These are phyloP conservation scores for Leptomonas pyrrhocoris DNA, from an alignment of 208 protist genomes.

Conservation along the genomic window DNA sequence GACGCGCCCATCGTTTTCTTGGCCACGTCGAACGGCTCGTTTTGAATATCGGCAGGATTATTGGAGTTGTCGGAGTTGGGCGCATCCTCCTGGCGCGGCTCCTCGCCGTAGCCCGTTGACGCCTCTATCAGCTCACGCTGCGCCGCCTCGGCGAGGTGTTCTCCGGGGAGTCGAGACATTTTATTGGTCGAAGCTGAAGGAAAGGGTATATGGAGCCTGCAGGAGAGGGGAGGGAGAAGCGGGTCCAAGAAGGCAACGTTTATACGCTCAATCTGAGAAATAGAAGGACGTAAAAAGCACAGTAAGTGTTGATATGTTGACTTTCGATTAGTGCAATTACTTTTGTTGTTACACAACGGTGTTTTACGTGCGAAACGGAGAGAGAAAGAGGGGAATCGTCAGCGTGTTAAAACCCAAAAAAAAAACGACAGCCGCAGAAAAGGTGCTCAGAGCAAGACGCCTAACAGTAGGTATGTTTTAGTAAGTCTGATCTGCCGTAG, in stretches of 20 bases:
- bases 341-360: not conserved
- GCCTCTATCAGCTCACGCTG: slow-evolving; percentile 8
- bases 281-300: not conserved
- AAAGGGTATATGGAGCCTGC: not conserved
- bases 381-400: not conserved
- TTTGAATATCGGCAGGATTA: not conserved
- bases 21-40: slow-evolving; percentile 29
- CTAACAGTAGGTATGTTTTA: no score
- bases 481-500: no score
- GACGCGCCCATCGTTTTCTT: not conserved
- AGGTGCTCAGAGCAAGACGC: no score
- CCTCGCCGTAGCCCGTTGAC: not conserved
- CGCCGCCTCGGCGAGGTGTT: not conserved
- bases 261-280: no score
- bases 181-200: not conserved
- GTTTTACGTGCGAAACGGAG: not conserved
- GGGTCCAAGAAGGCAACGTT: not conserved
- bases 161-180: slow-evolving; percentile 25
- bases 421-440: not conserved
- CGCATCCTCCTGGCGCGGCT: not conserved
- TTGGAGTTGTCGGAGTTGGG: not conserved
- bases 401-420: not conserved
- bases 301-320: not conserved
- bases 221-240: not conserved
- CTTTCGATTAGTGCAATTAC: not conserved